Evolutionary conservation across 106 monocot genomes (phyloP).

Genomic region (Platanthera zijinensis): DNA sequence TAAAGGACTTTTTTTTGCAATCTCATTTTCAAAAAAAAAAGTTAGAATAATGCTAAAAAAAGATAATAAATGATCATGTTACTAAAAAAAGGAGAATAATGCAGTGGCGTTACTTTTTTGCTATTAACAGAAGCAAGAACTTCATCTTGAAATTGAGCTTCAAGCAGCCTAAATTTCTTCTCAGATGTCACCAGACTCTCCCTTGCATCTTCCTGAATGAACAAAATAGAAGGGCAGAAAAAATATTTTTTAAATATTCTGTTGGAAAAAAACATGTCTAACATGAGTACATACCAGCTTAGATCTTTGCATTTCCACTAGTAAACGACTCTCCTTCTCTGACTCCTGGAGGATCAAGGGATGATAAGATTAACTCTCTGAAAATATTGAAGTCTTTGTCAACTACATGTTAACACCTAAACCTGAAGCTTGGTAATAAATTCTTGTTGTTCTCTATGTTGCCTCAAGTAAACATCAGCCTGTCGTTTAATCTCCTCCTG

Average conservation of each 20-base stretch:
- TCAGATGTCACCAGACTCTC: slow-evolving; percentile 73
- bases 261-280: background rate
- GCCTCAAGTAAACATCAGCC: slow-evolving; percentile 42
- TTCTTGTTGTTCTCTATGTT: slow-evolving; percentile 82
- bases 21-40: background rate
- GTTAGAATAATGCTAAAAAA: background rate
- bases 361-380: slow-evolving; percentile 1
- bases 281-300: slow-evolving; percentile 54
- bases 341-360: slow-evolving; percentile 39
- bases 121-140: slow-evolving; percentile 36
- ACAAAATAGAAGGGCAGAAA: slow-evolving; percentile 1
- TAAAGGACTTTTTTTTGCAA: background rate
- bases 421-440: slow-evolving; percentile 84
- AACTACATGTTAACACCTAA: background rate
- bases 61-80: background rate
- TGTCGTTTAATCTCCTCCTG: slow-evolving; percentile 86
- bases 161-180: slow-evolving; percentile 77
- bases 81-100: background rate
- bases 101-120: slow-evolving; percentile 36
- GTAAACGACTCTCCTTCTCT: slow-evolving; percentile 72
- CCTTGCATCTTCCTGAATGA: slow-evolving; percentile 76
- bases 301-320: slow-evolving; percentile 70
- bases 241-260: background rate
- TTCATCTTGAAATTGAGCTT: slow-evolving; percentile 74
- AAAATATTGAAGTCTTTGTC: background rate